These are phyloP conservation scores for Ophiognomonia clavigignenti-juglandacearum DNA, from an alignment of 2,329 filamentous ascomycete genomes.

Conservation along the genomic window DNA sequence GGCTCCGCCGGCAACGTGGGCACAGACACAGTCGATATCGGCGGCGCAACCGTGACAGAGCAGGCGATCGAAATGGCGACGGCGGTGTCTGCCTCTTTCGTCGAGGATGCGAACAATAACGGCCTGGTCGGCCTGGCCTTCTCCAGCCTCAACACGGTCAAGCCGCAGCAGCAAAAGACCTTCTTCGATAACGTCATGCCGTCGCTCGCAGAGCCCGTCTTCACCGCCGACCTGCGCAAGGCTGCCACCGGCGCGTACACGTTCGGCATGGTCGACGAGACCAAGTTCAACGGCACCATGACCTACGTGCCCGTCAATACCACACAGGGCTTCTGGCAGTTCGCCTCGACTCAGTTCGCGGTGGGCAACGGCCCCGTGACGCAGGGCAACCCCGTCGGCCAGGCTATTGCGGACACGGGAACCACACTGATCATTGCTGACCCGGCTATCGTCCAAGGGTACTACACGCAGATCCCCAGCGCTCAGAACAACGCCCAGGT, in stretches of 20 bases:
- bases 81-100: slow-evolving; percentile 52
- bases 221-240: slow-evolving; percentile 65
- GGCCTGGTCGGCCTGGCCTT: slow-evolving; percentile 69
- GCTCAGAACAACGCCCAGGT: slow-evolving; percentile 33
- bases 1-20: slow-evolving; percentile 60
- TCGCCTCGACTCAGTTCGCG: slow-evolving; percentile 51
- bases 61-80: slow-evolving; percentile 68
- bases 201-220: slow-evolving; percentile 59
- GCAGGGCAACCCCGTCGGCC: slow-evolving; percentile 30
- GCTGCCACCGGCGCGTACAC: slow-evolving; percentile 62
- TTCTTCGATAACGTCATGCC: slow-evolving; percentile 68
- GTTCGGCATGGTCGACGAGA: slow-evolving; percentile 64
- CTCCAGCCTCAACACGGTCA: slow-evolving; percentile 58
- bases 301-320: slow-evolving; percentile 58
- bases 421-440: slow-evolving; percentile 61
- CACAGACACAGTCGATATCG: slow-evolving; percentile 62
- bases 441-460: slow-evolving; percentile 41
- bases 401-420: slow-evolving; percentile 53
- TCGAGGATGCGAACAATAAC: slow-evolving; percentile 55
- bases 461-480: slow-evolving; percentile 42
- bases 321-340: slow-evolving; percentile 65
- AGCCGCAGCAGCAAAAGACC: slow-evolving; percentile 60
- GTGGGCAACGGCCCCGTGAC: slow-evolving; percentile 41
- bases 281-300: slow-evolving; percentile 59
- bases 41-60: slow-evolving; percentile 53